These are phyloP conservation scores for Sphagnum magellanicum DNA, from an alignment of 228 moss, liverwort and hornwort species.

Conservation along the genomic window DNA sequence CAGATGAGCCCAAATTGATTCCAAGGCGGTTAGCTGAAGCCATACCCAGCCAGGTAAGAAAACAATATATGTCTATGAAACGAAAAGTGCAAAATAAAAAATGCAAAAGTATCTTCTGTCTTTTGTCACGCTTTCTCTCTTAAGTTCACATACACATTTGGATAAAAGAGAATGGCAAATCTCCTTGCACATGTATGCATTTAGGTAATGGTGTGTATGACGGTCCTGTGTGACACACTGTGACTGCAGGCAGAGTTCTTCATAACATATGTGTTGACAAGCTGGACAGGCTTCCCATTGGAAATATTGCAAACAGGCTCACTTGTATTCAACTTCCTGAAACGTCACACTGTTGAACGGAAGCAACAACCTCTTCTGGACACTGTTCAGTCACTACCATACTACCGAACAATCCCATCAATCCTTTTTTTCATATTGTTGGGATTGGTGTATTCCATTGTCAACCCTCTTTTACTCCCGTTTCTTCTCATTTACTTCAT, in stretches of 20 bases:
- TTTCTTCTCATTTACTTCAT: slow-evolving; percentile 82
- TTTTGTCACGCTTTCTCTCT: neutral
- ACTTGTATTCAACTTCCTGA: slow-evolving; percentile 46
- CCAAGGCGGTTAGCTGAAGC: slow-evolving; percentile 55
- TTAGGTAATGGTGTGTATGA: neutral
- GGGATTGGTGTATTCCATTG: slow-evolving; percentile 70
- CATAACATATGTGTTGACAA: slow-evolving; percentile 87
- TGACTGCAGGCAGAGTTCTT: slow-evolving; percentile 73
- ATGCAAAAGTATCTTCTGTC: no score
- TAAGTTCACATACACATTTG: neutral
- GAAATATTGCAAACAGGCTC: slow-evolving; percentile 63
- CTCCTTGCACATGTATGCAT: neutral
- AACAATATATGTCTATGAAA: no score
- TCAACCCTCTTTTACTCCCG: slow-evolving; percentile 81
- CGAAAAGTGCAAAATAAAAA: no score
- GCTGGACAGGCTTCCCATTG: slow-evolving; percentile 67
- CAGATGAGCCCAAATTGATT: slow-evolving; percentile 56
- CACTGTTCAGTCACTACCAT: slow-evolving; percentile 46
- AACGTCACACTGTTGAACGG: slow-evolving; percentile 53
- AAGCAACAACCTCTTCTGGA: slow-evolving; percentile 26
- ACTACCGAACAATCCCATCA: slow-evolving; percentile 64
- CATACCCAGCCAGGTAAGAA: slow-evolving; percentile 53
- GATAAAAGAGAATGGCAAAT: neutral
- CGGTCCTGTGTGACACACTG: neutral
- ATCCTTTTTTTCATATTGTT: slow-evolving; percentile 83